Conservation (phyloP, 306 rosid genomes). For the Casuarina glauca region DNA sequence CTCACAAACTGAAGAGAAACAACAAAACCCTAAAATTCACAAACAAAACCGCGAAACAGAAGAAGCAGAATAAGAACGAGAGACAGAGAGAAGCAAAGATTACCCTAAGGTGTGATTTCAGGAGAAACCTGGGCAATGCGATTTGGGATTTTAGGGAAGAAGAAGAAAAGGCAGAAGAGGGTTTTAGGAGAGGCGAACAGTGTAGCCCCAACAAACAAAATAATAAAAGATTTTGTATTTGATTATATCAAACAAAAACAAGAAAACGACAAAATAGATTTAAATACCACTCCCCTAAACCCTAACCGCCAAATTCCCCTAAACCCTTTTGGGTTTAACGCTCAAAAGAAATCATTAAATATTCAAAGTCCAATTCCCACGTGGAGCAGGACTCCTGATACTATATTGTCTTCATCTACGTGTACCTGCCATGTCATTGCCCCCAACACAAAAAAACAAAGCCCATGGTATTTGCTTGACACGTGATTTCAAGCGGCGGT, state of each 20-base stretch:
- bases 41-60: neutral
- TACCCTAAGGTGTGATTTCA: neutral
- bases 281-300: constrained; percentile 26
- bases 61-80: neutral
- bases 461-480: too few species aligned
- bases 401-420: too few species aligned
- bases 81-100: neutral
- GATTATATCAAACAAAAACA: too few species aligned
- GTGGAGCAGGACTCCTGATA: too few species aligned
- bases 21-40: neutral
- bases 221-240: too few species aligned
- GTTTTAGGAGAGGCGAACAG: constrained; percentile 11
- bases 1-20: neutral
- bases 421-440: too few species aligned
- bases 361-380: neutral
- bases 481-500: too few species aligned
- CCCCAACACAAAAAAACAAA: too few species aligned
- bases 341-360: neutral
- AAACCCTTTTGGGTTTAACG: constrained; percentile 17
- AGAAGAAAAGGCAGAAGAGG: constrained; percentile 28
- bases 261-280: neutral
- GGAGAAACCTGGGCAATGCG: neutral
- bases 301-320: constrained; percentile 53
- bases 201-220: neutral
- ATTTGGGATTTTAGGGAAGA: neutral